Percentiles rank a stretch among this genome's conserved stretches.
These are phyloP conservation scores for Cystofilobasidium macerans DNA, from an alignment of 768 basidiomycete genomes.

Conservation along the genomic window DNA sequence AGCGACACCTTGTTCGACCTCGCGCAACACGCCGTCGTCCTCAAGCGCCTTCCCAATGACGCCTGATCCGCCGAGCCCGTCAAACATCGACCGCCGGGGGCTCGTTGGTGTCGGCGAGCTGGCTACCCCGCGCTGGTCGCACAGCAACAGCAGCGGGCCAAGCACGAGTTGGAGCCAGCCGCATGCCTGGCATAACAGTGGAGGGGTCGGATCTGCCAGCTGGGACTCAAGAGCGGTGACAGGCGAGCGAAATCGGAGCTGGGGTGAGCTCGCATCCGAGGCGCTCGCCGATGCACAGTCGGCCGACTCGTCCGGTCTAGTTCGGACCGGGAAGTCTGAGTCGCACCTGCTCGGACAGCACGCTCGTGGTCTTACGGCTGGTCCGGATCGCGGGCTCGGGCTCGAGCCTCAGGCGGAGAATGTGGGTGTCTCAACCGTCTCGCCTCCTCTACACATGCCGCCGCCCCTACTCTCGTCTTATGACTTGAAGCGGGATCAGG, in stretches of 20 bases:
- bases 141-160: neutral
- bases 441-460: neutral
- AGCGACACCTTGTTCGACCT: constrained; percentile 62
- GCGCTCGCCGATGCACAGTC: neutral
- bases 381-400: no score
- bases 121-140: constrained; percentile 81
- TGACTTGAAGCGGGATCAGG: neutral
- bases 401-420: neutral
- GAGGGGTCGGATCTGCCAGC: constrained; percentile 1
- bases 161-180: neutral
- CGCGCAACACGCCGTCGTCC: constrained; percentile 23
- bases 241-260: neutral
- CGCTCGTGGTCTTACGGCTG: neutral
- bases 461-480: neutral
- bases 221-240: neutral
- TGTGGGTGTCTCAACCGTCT: neutral
- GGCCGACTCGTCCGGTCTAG: neutral
- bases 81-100: constrained; percentile 57
- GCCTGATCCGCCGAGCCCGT: constrained; percentile 34
- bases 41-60: constrained; percentile 27
- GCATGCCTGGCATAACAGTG: neutral
- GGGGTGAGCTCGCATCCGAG: neutral
- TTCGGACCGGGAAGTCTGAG: neutral
- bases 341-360: neutral
- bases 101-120: constrained; percentile 93